Conservation (phyloP, 2,329 filamentous ascomycete species). For the Colletotrichum falcatum region DNA sequence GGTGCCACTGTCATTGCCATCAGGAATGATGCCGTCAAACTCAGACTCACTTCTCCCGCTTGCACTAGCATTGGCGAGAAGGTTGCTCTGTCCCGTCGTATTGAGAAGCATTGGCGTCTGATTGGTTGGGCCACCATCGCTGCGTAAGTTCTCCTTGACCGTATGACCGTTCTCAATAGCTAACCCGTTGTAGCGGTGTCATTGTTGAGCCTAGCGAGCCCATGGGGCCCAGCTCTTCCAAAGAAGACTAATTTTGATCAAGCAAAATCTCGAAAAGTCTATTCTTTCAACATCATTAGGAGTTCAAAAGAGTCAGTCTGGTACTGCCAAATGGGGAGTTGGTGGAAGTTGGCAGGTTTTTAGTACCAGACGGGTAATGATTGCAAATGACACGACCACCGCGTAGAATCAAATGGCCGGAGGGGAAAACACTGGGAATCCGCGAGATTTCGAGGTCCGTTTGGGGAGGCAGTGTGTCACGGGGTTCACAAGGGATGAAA, state of each 20-base stretch:
- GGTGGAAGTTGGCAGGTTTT: slow-evolving; percentile 28
- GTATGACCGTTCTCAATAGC: slow-evolving; percentile 24
- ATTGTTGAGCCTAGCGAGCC: slow-evolving; percentile 61
- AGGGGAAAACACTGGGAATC: slow-evolving; percentile 13
- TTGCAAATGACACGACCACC: slow-evolving; percentile 34
- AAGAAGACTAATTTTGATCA: slow-evolving; percentile 43
- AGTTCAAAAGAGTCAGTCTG: slow-evolving; percentile 38
- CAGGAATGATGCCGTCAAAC: slow-evolving; percentile 96
- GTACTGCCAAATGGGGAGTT: slow-evolving; percentile 22
- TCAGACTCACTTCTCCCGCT: slow-evolving; percentile 90
- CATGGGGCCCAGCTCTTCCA: slow-evolving; percentile 62
- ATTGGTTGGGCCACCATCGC: slow-evolving; percentile 91
- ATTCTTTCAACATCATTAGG: slow-evolving; percentile 39
- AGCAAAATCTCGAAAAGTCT: slow-evolving; percentile 31
- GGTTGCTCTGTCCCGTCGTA: slow-evolving; percentile 94
- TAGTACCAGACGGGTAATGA: slow-evolving; percentile 40
- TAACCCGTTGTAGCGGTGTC: slow-evolving; percentile 59
- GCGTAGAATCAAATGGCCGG: slow-evolving; percentile 30
- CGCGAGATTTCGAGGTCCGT: slow-evolving; percentile 20
- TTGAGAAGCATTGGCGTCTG: slow-evolving; percentile 98
- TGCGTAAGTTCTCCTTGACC: slow-evolving; percentile 61
- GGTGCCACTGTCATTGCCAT: slow-evolving; percentile 97
- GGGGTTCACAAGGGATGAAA: slow-evolving; percentile 19
- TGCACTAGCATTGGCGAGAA: slow-evolving; percentile 99
- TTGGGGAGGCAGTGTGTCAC: slow-evolving; percentile 16